A percentile compares a stretch with the other conserved stretches of the same genome.
Evolutionary conservation across 345 rosid genomes (phyloP).

Genomic region (Anacardium occidentale): DNA sequence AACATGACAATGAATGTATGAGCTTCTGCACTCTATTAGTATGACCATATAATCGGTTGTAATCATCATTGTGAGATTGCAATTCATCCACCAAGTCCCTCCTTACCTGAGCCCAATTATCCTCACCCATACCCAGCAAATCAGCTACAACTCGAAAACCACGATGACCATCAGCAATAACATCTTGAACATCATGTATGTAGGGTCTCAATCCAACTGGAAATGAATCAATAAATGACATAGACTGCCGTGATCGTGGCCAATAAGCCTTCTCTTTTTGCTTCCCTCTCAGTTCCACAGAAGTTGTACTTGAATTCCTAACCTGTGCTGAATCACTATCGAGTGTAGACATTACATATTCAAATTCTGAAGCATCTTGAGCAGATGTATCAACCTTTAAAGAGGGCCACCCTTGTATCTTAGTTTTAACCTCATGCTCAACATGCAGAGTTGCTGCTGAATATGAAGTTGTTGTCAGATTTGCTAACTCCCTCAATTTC

Average conservation of each 20-base stretch:
- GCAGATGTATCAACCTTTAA: background rate
- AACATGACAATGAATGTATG: background rate
- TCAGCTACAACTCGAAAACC: slow-evolving; percentile 20
- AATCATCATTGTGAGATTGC: slow-evolving; percentile 7
- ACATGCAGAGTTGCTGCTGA: background rate
- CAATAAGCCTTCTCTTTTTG: slow-evolving; percentile 12
- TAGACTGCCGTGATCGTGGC: background rate
- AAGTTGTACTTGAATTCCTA: slow-evolving; percentile 18
- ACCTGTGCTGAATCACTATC: slow-evolving; percentile 12
- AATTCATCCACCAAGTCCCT: slow-evolving; percentile 17
- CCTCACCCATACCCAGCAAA: slow-evolving; percentile 18
- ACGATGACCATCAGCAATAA: slow-evolving; percentile 7
- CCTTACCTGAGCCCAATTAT: slow-evolving; percentile 20
- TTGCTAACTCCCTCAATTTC: slow-evolving; percentile 13
- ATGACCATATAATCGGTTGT: slow-evolving; percentile 8
- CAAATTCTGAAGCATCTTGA: slow-evolving; percentile 13
- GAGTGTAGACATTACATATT: slow-evolving; percentile 12
- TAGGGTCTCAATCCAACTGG: slow-evolving; percentile 19
- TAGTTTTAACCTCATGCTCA: background rate
- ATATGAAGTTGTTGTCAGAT: background rate
- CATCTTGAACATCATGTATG: slow-evolving; percentile 20
- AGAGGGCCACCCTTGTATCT: background rate
- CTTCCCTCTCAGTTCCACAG: slow-evolving; percentile 10
- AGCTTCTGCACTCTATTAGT: slow-evolving; percentile 16
- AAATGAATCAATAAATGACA: slow-evolving; percentile 16